Conservation (phyloP, 768 basidiomycete species). For the Rhodotorula graminis region DNA sequence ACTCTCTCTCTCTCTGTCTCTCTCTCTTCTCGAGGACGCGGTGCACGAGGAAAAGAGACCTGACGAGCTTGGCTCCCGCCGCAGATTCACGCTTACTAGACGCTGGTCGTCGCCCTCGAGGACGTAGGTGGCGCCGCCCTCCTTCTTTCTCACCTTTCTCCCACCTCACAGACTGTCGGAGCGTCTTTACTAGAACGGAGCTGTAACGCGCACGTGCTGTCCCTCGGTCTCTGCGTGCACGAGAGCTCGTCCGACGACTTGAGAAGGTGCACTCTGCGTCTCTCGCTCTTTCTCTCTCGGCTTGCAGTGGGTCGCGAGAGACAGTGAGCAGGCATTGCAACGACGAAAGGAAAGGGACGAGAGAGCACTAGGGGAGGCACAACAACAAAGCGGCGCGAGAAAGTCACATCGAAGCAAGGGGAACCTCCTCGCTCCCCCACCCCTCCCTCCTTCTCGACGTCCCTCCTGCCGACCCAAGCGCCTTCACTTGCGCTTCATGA, state of each 20-base stretch:
- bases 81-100: slow-evolving; percentile 12
- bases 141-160: neutral
- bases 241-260: too few relatives aligned
- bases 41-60: neutral
- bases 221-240: too few relatives aligned
- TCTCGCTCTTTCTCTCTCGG: too few relatives aligned
- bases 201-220: too few relatives aligned
- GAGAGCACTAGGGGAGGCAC: neutral
- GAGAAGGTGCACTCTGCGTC: too few relatives aligned
- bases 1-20: neutral
- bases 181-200: too few relatives aligned
- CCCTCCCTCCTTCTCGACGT: neutral
- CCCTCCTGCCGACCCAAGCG: neutral
- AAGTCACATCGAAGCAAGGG: neutral
- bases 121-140: too few relatives aligned
- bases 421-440: too few relatives aligned
- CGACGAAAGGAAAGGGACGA: neutral
- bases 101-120: neutral
- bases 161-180: too few relatives aligned
- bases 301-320: too few relatives aligned
- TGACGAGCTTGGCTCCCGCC: neutral
- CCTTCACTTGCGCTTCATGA: neutral
- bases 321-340: neutral
- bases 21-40: too few relatives aligned
- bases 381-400: neutral